A percentile compares a stretch with the other conserved stretches of the same genome.
phyloP scores from a whole-genome alignment of 331 rosid genomes.

The Rosa hybrid region DNA sequence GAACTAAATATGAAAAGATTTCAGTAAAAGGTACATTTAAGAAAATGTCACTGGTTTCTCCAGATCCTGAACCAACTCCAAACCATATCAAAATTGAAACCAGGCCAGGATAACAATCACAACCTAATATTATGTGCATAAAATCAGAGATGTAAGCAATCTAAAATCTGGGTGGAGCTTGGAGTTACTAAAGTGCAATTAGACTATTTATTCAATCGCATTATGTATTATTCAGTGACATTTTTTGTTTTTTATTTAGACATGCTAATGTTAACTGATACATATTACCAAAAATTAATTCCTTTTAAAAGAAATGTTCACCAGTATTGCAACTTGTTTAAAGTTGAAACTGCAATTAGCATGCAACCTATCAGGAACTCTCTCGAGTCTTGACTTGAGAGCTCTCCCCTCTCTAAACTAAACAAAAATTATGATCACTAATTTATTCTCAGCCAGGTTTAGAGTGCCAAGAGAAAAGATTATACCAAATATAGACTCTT shows the following conservation, averaged over 20 bases:
- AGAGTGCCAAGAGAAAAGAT: neutral
- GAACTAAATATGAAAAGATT: constrained; percentile 13
- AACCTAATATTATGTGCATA: neutral
- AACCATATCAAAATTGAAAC: neutral
- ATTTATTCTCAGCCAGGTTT: neutral
- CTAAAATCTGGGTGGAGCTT: neutral
- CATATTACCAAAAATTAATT: neutral
- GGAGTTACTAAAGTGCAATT: neutral
- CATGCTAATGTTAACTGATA: neutral
- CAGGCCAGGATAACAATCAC: neutral
- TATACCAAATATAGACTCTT: neutral
- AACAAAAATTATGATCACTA: neutral
- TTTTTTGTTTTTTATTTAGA: neutral
- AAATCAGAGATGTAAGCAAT: neutral
- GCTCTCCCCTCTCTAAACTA: neutral
- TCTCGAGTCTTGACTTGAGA: neutral
- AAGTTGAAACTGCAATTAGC: neutral
- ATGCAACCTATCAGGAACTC: neutral
- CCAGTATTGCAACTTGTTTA: neutral
- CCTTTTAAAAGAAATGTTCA: neutral
- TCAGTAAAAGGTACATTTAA: constrained; percentile 19
- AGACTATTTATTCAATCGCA: neutral
- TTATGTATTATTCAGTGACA: neutral
- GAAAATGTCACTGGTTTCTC: neutral
- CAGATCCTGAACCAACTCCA: neutral